phyloP scores from a whole-genome alignment of 768 basidiomycete species.

The Tephrocybe sp. region DNA sequence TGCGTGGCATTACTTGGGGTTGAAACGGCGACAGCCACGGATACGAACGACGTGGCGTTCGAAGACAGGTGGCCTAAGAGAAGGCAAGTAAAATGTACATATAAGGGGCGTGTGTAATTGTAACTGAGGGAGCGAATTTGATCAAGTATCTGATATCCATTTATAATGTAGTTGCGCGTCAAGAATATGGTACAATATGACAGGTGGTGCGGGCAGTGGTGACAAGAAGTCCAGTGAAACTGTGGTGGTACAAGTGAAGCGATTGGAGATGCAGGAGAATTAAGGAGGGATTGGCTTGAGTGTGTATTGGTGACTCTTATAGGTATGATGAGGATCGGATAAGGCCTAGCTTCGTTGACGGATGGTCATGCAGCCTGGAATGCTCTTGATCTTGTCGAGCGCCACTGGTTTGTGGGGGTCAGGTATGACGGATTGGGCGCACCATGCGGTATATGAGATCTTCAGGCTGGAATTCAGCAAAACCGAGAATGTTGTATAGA shows the following conservation, averaged over 20 bases:
- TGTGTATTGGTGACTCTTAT: not conserved
- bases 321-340: not conserved
- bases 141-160: too few relatives aligned
- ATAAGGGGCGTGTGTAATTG: not conserved
- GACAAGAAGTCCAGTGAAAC: not conserved
- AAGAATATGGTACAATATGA: not conserved
- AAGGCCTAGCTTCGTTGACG: conserved; percentile 36
- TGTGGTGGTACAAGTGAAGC: conserved; percentile 5
- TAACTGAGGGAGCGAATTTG: too few relatives aligned
- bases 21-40: too few relatives aligned
- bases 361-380: conserved; percentile 80
- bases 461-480: too few relatives aligned
- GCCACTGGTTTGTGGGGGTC: conserved; percentile 67
- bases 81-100: not conserved
- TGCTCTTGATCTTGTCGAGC: conserved; percentile 55
- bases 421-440: conserved; percentile 46
- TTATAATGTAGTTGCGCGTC: too few relatives aligned
- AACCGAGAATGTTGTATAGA: not conserved
- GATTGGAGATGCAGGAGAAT: not conserved
- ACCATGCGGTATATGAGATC: conserved; percentile 64
- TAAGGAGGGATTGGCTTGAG: not conserved
- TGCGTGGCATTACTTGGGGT: too few relatives aligned
- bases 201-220: not conserved
- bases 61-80: not conserved
- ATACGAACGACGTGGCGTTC: not conserved